A percentile compares a stretch with the other conserved stretches of the same genome.
Conservation (phyloP, 768 basidiomycete species). For the Pisolithus marmoratus region DNA sequence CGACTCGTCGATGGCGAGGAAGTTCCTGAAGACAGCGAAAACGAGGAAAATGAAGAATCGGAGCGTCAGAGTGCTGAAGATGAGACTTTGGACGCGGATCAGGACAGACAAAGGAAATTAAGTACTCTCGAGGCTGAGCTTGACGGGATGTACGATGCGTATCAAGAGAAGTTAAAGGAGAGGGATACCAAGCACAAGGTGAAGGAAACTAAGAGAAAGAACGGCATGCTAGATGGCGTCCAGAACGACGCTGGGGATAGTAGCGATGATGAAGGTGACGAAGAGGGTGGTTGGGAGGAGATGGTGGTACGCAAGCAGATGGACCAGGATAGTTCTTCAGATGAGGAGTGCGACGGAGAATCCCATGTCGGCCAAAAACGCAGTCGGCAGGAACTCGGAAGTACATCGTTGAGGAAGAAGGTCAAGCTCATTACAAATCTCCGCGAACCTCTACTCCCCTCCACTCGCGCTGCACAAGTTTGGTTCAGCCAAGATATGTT, state of each 20-base stretch:
- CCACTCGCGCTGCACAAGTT: conserved; percentile 62
- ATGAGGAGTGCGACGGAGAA: conserved; percentile 42
- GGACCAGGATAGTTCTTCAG: conserved; percentile 44
- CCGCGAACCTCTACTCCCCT: conserved; percentile 27
- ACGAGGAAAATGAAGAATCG: conserved; percentile 22
- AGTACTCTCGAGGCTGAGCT: conserved; percentile 74
- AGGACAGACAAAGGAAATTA: conserved; percentile 62
- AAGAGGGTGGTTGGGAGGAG: conserved; percentile 61
- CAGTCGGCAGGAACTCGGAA: conserved; percentile 24
- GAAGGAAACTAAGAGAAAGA: conserved; percentile 67
- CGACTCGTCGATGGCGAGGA: conserved; percentile 39
- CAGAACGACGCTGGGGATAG: conserved; percentile 33
- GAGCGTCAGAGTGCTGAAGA: conserved; percentile 32
- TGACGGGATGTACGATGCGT: conserved; percentile 84
- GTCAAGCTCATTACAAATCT: conserved; percentile 47
- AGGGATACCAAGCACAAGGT: conserved; percentile 85
- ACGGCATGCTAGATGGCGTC: conserved; percentile 75
- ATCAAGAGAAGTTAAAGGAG: conserved; percentile 73
- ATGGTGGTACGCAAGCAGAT: conserved; percentile 51
- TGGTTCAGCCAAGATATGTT: conserved; percentile 98
- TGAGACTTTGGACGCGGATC: conserved; percentile 53
- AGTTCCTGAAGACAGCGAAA: conserved; percentile 37
- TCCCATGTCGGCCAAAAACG: conserved; percentile 35
- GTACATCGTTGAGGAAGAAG: conserved; percentile 38
- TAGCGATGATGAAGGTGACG: conserved; percentile 35